Conservation (phyloP, 2,329 filamentous ascomycete species). For the Metarhizium guizhouense region DNA sequence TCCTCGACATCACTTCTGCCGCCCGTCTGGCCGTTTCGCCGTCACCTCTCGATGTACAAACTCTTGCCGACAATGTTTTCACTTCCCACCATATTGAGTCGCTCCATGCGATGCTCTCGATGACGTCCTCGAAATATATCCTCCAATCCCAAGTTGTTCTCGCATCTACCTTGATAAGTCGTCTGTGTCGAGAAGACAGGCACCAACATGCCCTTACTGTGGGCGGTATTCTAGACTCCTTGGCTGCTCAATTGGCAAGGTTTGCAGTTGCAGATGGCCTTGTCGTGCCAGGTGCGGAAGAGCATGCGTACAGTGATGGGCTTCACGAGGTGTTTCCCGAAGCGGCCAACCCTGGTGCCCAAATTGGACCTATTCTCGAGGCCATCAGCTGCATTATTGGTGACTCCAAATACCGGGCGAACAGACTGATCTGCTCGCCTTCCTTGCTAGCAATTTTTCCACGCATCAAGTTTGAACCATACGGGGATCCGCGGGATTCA, state of each 20-base stretch:
- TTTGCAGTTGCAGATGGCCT: constrained; percentile 61
- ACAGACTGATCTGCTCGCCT: constrained; percentile 60
- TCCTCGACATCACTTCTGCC: constrained; percentile 64
- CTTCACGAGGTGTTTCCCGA: constrained; percentile 50
- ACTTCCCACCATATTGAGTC: constrained; percentile 49
- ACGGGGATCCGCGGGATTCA: constrained; percentile 35
- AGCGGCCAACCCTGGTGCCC: constrained; percentile 48
- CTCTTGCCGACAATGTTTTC: constrained; percentile 59
- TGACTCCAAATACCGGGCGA: constrained; percentile 70
- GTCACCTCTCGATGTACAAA: constrained; percentile 36
- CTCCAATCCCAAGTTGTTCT: constrained; percentile 55
- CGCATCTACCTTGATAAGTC: constrained; percentile 45
- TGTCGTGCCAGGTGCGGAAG: constrained; percentile 57
- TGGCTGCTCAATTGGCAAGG: constrained; percentile 64
- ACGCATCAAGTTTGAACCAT: constrained; percentile 41
- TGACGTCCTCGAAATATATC: constrained; percentile 40
- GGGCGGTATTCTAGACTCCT: constrained; percentile 65
- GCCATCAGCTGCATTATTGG: constrained; percentile 69
- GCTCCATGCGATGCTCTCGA: constrained; percentile 56
- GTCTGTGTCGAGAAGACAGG: constrained; percentile 56
- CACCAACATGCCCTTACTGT: constrained; percentile 66
- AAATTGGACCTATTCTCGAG: constrained; percentile 62
- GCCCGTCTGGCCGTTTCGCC: constrained; percentile 44
- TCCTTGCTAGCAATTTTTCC: constrained; percentile 63
- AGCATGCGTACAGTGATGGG: constrained; percentile 43